phyloP scores from a whole-genome alignment of 1,284 basidiomycete species.

The Cryptococcus neoformans region DNA sequence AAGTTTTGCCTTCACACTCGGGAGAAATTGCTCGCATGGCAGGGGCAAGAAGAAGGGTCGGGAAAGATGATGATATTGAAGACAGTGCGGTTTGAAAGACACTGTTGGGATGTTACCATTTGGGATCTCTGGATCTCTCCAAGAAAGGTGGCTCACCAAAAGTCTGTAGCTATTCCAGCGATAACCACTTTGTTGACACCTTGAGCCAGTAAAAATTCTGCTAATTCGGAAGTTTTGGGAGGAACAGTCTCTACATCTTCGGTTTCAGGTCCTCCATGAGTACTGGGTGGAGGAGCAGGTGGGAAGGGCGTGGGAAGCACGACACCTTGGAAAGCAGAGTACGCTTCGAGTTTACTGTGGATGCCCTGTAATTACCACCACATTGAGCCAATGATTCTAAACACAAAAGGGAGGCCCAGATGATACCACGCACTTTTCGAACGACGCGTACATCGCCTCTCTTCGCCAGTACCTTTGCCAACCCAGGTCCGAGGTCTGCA shows the following conservation, averaged over 20 bases:
- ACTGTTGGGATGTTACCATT: conserved; percentile 5
- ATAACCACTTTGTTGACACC: conserved; percentile 55
- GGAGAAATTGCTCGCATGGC: conserved; percentile 25
- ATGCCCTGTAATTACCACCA: conserved; percentile 39
- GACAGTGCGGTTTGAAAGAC: conserved; percentile 29
- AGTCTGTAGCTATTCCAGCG: conserved; percentile 62
- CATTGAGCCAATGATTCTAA: neutral
- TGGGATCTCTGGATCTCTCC: neutral
- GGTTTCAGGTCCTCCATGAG: conserved; percentile 33
- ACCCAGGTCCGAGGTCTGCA: conserved; percentile 29
- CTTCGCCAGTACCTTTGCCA: conserved; percentile 20
- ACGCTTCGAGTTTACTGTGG: conserved; percentile 55
- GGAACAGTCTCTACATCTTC: conserved; percentile 43
- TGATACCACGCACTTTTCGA: neutral
- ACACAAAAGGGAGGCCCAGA: too few species aligned
- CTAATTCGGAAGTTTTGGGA: conserved; percentile 35
- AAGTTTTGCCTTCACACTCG: conserved; percentile 16
- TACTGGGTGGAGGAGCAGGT: conserved; percentile 21
- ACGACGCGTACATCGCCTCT: conserved; percentile 30
- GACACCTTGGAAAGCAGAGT: conserved; percentile 54
- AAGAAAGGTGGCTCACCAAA: conserved; percentile 48
- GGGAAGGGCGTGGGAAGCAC: conserved; percentile 16
- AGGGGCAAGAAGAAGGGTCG: conserved; percentile 23
- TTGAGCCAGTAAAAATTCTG: conserved; percentile 42
- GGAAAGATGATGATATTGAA: conserved; percentile 21